Percentiles rank a stretch among this genome's conserved stretches.
phyloP scores from a whole-genome alignment of 768 basidiomycete genomes.

The Podaxis sp. region DNA sequence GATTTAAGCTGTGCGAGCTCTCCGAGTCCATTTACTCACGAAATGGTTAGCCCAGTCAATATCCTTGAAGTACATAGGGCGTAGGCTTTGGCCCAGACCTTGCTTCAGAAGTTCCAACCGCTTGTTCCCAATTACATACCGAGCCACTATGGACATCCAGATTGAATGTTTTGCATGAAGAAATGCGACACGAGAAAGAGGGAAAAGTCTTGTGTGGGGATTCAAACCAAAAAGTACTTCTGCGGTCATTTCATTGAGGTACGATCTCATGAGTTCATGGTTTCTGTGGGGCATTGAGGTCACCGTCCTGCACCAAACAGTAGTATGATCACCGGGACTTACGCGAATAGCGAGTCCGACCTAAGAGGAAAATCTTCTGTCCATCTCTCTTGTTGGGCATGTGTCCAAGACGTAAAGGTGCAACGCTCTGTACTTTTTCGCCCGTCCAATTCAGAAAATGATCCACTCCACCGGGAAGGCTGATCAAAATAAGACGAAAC shows the following conservation, averaged over 20 bases:
- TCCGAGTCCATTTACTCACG: background rate
- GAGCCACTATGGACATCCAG: background rate
- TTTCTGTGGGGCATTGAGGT: background rate
- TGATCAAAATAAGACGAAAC: constrained; percentile 1
- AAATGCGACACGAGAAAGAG: background rate
- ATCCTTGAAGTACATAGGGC: background rate
- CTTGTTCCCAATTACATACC: background rate
- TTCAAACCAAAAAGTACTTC: background rate
- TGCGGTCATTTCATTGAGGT: background rate
- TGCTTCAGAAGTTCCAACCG: background rate
- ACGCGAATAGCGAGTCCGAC: background rate
- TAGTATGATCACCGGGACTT: background rate
- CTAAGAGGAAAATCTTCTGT: background rate
- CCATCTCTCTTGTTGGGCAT: background rate
- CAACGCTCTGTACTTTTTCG: background rate
- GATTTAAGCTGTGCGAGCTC: too few relatives aligned
- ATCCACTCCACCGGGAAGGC: background rate
- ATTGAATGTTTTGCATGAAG: background rate
- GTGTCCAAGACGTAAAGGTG: background rate
- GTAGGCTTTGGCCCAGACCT: background rate
- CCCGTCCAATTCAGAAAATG: background rate
- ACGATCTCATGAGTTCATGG: background rate
- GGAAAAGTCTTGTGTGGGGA: background rate
- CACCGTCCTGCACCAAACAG: background rate
- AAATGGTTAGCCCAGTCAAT: background rate